These are phyloP conservation scores for Ilyonectria robusta DNA, from an alignment of 2,329 filamentous ascomycete species.

Conservation along the genomic window DNA sequence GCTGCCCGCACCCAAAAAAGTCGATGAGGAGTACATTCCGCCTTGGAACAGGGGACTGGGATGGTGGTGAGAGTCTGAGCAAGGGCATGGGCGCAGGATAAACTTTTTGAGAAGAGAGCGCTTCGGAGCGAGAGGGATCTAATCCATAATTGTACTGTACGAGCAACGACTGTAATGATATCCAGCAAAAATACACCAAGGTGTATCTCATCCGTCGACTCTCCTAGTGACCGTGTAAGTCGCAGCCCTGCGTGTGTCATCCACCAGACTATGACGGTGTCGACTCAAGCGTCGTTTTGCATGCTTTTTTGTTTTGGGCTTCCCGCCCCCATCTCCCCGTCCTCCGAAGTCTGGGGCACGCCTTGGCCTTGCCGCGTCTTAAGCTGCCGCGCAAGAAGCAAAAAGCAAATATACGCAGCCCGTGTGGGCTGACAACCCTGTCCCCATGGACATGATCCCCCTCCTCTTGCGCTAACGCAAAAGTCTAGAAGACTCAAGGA, in stretches of 20 bases:
- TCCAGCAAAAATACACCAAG: slow-evolving; percentile 4
- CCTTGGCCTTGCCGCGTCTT: slow-evolving; percentile 26
- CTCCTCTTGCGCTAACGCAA: slow-evolving; percentile 12
- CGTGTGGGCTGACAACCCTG: slow-evolving; percentile 23
- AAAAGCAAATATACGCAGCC: slow-evolving; percentile 42
- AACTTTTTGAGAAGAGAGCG: not conserved
- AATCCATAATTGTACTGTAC: slow-evolving; percentile 28
- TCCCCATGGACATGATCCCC: no score
- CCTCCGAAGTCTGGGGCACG: slow-evolving; percentile 25
- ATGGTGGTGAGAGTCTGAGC: slow-evolving; percentile 6
- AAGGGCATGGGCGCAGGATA: slow-evolving; percentile 9
- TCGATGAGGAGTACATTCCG: slow-evolving; percentile 28
- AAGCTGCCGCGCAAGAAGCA: slow-evolving; percentile 45
- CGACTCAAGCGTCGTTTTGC: slow-evolving; percentile 19
- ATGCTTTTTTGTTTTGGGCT: slow-evolving; percentile 25
- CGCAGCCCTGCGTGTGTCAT: not conserved
- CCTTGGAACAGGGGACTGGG: slow-evolving; percentile 16
- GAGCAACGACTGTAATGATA: slow-evolving; percentile 27
- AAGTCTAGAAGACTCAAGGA: slow-evolving; percentile 32
- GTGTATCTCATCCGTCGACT: not conserved
- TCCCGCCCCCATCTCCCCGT: slow-evolving; percentile 16
- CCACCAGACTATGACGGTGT: slow-evolving; percentile 7
- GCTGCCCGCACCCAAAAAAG: slow-evolving; percentile 10
- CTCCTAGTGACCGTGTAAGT: not conserved
- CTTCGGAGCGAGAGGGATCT: slow-evolving; percentile 12